phyloP scores from a whole-genome alignment of 257 asterid genomes.

The Ballota nigra region DNA sequence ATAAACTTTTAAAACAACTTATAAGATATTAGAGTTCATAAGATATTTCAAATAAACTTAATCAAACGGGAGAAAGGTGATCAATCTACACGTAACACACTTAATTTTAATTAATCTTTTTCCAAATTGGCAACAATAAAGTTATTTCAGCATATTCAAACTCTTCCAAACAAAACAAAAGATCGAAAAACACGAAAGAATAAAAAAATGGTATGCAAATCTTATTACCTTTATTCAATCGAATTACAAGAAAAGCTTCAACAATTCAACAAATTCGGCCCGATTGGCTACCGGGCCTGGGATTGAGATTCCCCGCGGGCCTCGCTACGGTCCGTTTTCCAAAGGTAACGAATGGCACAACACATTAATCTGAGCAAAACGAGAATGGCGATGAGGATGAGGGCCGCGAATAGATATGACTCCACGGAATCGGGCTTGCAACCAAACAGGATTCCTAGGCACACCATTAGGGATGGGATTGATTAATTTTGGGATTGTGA shows the following conservation, averaged over 20 bases:
- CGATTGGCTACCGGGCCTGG: background rate
- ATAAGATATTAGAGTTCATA: too few species aligned
- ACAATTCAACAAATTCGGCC: background rate
- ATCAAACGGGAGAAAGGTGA: too few species aligned
- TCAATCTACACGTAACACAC: too few species aligned
- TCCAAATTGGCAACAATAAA: too few species aligned
- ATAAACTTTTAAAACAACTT: too few species aligned
- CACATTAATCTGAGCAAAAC: slow-evolving; percentile 38
- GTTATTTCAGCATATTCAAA: background rate
- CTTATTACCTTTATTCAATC: background rate
- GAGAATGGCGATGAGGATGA: slow-evolving; percentile 39
- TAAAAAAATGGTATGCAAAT: background rate
- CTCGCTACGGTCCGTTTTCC: background rate
- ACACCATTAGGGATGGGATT: slow-evolving; percentile 33
- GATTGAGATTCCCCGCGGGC: slow-evolving; percentile 18
- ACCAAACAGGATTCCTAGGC: slow-evolving; percentile 48
- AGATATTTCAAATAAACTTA: too few species aligned
- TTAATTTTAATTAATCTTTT: too few species aligned
- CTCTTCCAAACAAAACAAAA: background rate
- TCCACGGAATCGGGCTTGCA: slow-evolving; percentile 43
- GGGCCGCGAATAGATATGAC: slow-evolving; percentile 40
- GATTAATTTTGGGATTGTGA: background rate
- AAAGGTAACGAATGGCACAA: slow-evolving; percentile 23
- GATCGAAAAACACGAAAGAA: background rate
- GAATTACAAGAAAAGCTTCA: background rate